phyloP scores from a whole-genome alignment of 2,329 filamentous ascomycete genomes.

The Trichoderma sp. region DNA sequence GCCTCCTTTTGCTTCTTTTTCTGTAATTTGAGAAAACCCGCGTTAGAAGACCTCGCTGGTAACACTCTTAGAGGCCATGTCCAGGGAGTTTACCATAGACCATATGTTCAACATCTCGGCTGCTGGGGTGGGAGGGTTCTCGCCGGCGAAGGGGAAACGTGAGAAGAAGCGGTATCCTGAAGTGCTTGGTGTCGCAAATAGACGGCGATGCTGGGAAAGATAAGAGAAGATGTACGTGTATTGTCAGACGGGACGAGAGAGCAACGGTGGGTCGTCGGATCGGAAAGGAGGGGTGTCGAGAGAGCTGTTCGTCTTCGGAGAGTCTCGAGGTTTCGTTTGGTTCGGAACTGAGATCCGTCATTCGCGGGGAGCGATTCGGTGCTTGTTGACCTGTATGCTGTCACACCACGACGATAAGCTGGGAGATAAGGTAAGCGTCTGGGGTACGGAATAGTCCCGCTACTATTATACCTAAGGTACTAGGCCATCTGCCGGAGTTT shows the following conservation, averaged over 20 bases:
- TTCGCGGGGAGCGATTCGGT: slow-evolving; percentile 23
- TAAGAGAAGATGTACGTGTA: not conserved
- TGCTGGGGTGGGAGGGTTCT: slow-evolving; percentile 23
- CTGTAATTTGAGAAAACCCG: slow-evolving; percentile 48
- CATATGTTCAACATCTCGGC: slow-evolving; percentile 96
- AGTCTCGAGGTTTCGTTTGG: not conserved
- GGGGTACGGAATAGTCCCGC: not conserved
- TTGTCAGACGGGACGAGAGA: not conserved
- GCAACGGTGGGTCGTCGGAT: not conserved
- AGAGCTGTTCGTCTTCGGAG: not conserved
- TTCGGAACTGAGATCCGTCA: slow-evolving; percentile 9
- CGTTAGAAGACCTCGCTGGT: slow-evolving; percentile 15
- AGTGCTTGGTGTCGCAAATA: not conserved
- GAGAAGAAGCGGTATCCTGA: slow-evolving; percentile 5
- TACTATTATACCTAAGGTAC: not conserved
- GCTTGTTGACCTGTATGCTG: slow-evolving; percentile 26
- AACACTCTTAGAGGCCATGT: not conserved
- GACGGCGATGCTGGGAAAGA: not conserved
- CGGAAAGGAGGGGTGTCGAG: not conserved
- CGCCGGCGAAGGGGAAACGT: no score
- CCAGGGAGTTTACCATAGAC: slow-evolving; percentile 75
- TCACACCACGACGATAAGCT: slow-evolving; percentile 28
- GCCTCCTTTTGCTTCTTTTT: slow-evolving; percentile 97
- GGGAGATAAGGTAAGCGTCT: slow-evolving; percentile 15
- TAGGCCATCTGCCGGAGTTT: slow-evolving; percentile 12